Percentiles rank a stretch among this genome's conserved stretches.
Conservation (phyloP, 345 rosid genomes). For the Sonneratia caseolaris region DNA sequence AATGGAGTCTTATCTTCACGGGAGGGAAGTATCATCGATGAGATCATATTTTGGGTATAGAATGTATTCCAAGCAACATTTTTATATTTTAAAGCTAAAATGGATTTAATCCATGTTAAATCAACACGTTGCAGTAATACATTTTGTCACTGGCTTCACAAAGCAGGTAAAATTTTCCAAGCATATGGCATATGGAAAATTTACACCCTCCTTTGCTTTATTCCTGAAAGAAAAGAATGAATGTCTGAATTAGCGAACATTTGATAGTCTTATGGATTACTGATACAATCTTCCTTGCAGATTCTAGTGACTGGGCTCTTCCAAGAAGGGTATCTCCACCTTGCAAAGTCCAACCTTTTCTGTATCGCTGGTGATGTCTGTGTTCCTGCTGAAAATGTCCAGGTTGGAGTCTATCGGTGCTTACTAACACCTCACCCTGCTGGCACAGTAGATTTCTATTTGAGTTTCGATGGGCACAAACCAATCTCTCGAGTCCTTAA, state of each 20-base stretch:
- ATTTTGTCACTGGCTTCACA: not conserved
- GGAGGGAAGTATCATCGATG: not conserved
- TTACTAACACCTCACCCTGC: conserved; percentile 54
- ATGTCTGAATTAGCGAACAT: not conserved
- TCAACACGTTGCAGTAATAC: not conserved
- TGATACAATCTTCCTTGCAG: conserved; percentile 5
- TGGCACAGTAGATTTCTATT: conserved; percentile 51
- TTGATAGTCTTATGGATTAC: not conserved
- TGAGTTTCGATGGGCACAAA: conserved; percentile 70
- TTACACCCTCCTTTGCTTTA: not conserved
- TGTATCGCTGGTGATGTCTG: conserved; percentile 66
- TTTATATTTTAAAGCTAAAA: not conserved
- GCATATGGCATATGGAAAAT: not conserved
- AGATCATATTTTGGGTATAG: not conserved
- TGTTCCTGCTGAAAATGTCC: conserved; percentile 53
- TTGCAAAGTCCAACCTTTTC: conserved; percentile 44
- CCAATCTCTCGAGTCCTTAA: conserved; percentile 67
- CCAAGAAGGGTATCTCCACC: conserved; percentile 44
- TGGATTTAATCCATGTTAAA: not conserved
- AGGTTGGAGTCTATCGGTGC: conserved; percentile 82
- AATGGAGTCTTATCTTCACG: not conserved
- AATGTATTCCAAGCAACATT: not conserved
- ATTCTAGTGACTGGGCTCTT: conserved; percentile 54
- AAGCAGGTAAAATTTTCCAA: not conserved
- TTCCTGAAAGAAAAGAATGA: not conserved